These are phyloP conservation scores for Pythium rishiriense DNA, from an alignment of 352 stramenopile species.

Conservation along the genomic window DNA sequence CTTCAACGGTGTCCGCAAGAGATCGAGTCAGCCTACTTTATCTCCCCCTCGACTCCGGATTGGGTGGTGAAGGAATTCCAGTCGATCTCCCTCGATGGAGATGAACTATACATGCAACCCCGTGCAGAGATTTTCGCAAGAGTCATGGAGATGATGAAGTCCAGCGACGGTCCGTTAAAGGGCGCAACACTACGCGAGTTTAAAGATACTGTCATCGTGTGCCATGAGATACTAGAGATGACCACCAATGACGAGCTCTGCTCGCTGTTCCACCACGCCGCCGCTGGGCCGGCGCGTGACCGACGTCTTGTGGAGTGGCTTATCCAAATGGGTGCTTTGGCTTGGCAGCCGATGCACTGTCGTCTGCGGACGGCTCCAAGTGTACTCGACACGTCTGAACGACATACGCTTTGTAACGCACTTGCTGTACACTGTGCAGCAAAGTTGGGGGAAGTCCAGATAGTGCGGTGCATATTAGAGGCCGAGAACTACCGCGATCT, in stretches of 20 bases:
- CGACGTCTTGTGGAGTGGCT: constrained; percentile 37
- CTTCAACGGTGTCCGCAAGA: neutral
- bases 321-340: too few relatives aligned
- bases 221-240: neutral
- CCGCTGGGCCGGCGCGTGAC: constrained; percentile 31
- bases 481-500: too few relatives aligned
- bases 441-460: too few relatives aligned
- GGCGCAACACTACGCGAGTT: neutral
- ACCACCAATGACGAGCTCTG: neutral
- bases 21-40: constrained; percentile 1
- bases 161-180: neutral
- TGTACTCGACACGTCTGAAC: too few relatives aligned
- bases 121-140: too few relatives aligned
- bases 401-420: too few relatives aligned
- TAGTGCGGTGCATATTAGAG: too few relatives aligned
- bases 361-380: too few relatives aligned
- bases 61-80: neutral
- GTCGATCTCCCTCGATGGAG: too few relatives aligned
- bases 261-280: constrained; percentile 31
- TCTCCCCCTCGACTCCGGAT: neutral
- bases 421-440: too few relatives aligned
- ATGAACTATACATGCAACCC: too few relatives aligned
- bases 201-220: neutral
- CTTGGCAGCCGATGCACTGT: too few relatives aligned
- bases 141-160: constrained; percentile 2